Conservation (phyloP, 2,329 filamentous ascomycete species). For the Fusarium annulatum region DNA sequence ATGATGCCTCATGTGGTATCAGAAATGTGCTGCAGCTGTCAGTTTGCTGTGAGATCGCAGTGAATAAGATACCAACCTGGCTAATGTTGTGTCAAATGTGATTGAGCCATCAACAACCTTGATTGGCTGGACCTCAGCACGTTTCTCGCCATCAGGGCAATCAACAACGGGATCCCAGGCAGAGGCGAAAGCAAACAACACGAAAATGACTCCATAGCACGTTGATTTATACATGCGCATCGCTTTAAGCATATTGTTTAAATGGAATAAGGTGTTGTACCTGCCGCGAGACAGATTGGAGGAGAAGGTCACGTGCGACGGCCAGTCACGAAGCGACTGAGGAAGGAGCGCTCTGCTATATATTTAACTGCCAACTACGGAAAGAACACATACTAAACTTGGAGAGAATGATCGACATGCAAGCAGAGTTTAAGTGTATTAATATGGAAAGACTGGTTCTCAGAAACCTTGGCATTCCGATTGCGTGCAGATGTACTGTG, state of each 20-base stretch:
- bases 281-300: neutral
- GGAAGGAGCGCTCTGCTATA: neutral
- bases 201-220: neutral
- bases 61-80: neutral
- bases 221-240: neutral
- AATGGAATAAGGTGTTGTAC: neutral
- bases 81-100: conserved; percentile 9
- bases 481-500: neutral
- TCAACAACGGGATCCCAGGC: conserved; percentile 1
- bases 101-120: conserved; percentile 8
- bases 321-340: neutral
- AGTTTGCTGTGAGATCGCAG: fast-evolving
- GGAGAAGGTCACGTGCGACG: neutral
- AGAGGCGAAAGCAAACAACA: neutral
- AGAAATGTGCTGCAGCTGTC: neutral
- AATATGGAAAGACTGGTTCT: neutral
- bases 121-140: conserved; percentile 5
- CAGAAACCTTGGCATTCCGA: neutral
- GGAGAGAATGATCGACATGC: neutral
- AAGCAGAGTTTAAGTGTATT: neutral
- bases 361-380: neutral
- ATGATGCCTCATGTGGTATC: neutral
- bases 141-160: neutral
- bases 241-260: too few relatives aligned
- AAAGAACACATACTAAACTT: neutral